These are phyloP conservation scores for Diplodia mutila DNA, from an alignment of 2,329 filamentous ascomycete genomes.

Conservation along the genomic window DNA sequence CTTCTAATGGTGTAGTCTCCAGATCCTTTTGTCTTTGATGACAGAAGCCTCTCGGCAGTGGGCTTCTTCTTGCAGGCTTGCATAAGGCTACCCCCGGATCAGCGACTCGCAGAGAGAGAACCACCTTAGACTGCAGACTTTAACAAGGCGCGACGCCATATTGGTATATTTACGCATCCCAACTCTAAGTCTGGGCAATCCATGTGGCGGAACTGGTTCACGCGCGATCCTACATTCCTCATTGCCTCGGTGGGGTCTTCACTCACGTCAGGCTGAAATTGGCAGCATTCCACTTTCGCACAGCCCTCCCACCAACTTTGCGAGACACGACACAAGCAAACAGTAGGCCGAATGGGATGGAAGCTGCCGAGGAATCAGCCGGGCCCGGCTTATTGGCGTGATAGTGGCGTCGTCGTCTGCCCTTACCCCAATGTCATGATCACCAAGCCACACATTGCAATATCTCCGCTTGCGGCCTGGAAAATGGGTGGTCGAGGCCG, in stretches of 20 bases:
- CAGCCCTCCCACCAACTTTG: background rate
- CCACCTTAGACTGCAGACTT: too few relatives aligned
- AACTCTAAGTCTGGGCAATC: background rate
- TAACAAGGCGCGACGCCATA: background rate
- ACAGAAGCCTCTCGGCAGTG: background rate
- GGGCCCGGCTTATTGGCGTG: background rate
- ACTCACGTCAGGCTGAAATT: background rate
- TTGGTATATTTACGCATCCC: background rate
- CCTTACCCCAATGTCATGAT: background rate
- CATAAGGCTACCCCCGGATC: background rate
- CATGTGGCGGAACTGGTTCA: background rate
- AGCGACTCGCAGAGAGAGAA: background rate
- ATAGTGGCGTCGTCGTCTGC: background rate
- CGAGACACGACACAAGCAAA: slow-evolving; percentile 2
- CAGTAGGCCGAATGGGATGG: background rate
- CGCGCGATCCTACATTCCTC: slow-evolving; percentile 12
- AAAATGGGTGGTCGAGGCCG: background rate
- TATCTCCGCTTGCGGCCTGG: background rate
- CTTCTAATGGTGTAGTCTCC: background rate
- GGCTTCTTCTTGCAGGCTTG: background rate
- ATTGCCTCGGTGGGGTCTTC: background rate
- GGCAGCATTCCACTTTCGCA: slow-evolving; percentile 11
- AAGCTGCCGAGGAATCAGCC: background rate
- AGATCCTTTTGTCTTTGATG: background rate
- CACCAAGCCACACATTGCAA: background rate